These are phyloP conservation scores for Avena sativa DNA, from an alignment of 176 grass and related monocot species.

Conservation along the genomic window DNA sequence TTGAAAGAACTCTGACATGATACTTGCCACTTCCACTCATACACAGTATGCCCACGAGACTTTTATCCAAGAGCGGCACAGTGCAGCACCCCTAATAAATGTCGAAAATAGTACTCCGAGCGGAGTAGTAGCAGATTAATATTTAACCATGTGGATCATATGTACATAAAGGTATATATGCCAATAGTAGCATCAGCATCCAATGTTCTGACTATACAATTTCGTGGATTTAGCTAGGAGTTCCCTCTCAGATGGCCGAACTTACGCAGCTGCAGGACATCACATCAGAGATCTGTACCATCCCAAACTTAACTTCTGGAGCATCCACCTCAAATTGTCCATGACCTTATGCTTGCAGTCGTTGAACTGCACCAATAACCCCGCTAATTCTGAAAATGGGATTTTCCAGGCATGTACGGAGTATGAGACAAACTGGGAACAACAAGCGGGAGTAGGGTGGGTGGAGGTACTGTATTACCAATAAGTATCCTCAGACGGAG, in stretches of 20 bases:
- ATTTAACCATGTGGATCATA: neutral
- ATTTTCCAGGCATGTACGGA: neutral
- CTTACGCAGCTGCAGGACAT: neutral
- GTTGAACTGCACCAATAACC: conserved; percentile 52
- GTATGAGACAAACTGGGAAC: neutral
- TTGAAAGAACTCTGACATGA: neutral
- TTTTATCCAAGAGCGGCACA: neutral
- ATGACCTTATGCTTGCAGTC: conserved; percentile 39
- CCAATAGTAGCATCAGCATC: neutral
- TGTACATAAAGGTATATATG: neutral
- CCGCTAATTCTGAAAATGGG: conserved; percentile 47
- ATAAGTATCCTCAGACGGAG: conserved; percentile 66
- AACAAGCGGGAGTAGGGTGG: neutral
- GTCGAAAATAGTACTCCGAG: no score
- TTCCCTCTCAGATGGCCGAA: neutral
- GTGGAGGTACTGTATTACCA: conserved; percentile 42
- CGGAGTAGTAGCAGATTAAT: neutral
- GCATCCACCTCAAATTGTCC: conserved; percentile 55
- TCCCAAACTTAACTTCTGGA: conserved; percentile 25
- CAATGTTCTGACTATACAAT: neutral
- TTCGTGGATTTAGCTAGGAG: neutral
- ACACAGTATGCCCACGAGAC: neutral
- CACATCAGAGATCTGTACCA: conserved; percentile 11
- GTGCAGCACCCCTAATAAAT: neutral
- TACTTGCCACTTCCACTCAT: neutral